These are phyloP conservation scores for Auriscalpium microsporum DNA, from an alignment of 768 basidiomycete species.

Conservation along the genomic window DNA sequence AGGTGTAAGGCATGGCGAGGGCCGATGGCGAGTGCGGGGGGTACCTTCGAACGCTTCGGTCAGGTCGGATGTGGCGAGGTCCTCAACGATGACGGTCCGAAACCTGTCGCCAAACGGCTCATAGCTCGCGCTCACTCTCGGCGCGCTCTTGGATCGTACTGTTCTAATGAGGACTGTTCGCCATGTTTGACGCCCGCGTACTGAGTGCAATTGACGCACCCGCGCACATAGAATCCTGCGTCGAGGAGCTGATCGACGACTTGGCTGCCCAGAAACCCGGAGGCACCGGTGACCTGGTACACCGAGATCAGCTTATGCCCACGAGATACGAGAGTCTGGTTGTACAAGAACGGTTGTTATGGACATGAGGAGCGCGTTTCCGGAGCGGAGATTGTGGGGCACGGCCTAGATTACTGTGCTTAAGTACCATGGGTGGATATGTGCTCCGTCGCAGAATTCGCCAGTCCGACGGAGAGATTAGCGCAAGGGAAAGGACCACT, in stretches of 20 bases:
- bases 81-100: conserved; percentile 11
- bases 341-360: background rate
- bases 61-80: conserved; percentile 17
- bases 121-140: conserved; percentile 7
- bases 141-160: conserved; percentile 14
- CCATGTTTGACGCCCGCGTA: background rate
- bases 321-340: background rate
- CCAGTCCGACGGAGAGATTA: too few relatives aligned
- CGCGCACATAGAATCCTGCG: conserved; percentile 41
- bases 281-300: conserved; percentile 35
- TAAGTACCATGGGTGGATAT: too few relatives aligned
- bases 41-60: conserved; percentile 15
- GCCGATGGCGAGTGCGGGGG: too few relatives aligned
- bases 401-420: too few relatives aligned
- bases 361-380: background rate
- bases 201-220: conserved; percentile 17
- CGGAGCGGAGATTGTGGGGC: too few relatives aligned
- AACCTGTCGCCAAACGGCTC: conserved; percentile 12
- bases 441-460: too few relatives aligned
- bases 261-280: conserved; percentile 27
- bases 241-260: conserved; percentile 28
- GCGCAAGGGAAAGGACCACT: too few relatives aligned
- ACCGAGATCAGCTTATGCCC: background rate
- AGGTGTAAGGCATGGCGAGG: background rate
- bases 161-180: conserved; percentile 2